These are phyloP conservation scores for Ehretia macrophylla DNA, from an alignment of 257 asterid species.

Conservation along the genomic window DNA sequence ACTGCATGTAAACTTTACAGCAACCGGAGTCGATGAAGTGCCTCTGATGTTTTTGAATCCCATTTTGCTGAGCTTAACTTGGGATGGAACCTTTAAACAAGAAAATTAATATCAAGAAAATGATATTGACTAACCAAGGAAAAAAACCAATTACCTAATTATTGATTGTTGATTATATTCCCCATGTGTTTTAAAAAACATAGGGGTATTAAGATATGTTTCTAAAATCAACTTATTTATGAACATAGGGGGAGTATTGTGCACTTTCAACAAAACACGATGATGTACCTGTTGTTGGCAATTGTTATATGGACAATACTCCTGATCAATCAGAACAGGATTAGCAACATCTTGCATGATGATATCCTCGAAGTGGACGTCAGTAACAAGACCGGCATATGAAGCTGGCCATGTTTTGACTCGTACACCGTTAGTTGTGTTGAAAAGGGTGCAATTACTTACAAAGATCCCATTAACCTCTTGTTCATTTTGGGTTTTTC, in stretches of 20 bases:
- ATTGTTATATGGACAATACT: constrained; percentile 16
- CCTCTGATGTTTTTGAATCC: background rate
- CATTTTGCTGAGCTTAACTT: background rate
- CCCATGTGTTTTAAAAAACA: too few relatives aligned
- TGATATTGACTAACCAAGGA: too few relatives aligned
- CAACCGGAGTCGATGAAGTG: background rate
- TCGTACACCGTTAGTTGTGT: constrained; percentile 20
- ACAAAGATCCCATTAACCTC: constrained; percentile 18
- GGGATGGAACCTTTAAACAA: background rate
- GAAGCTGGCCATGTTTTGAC: constrained; percentile 22
- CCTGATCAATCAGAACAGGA: constrained; percentile 24
- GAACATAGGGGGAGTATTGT: too few relatives aligned
- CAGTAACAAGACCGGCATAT: background rate
- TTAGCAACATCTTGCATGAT: constrained; percentile 20
- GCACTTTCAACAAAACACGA: too few relatives aligned
- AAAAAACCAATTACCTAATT: too few relatives aligned
- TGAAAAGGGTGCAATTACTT: constrained; percentile 5
- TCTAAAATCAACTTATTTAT: too few relatives aligned
- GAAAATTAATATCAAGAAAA: background rate
- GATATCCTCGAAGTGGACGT: constrained; percentile 22
- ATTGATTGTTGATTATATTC: too few relatives aligned
- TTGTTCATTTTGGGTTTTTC: constrained; percentile 5
- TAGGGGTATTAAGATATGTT: too few relatives aligned
- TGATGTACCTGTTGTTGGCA: constrained; percentile 9
- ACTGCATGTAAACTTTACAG: background rate